Base-by-base conservation (phyloP, 2,329 filamentous ascomycete species). In the Bipolaris gigantea region DNA sequence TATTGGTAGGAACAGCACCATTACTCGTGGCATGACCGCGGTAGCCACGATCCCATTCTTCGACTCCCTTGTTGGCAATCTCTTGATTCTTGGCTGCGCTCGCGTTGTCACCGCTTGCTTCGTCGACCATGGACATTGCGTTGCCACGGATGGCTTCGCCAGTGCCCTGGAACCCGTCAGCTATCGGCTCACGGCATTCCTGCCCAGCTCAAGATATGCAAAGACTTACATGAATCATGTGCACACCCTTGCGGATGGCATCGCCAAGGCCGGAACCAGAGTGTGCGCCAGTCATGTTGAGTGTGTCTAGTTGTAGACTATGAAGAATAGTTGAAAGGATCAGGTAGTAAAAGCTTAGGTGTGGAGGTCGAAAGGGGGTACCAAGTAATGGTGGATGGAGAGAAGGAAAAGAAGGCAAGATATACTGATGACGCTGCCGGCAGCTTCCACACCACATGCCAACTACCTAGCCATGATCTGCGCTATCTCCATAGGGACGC, bases 61-160 rank as follows among this genome's bases (percentile, higher is more conserved):
- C 56, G 36, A 69, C 57, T 44, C 74, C 73, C 10, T 65, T 64
- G 13, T 64, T 60, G 11, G 72, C 69, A 38, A 74, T 70, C 8
- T 60, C 63, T 48, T 70, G 51, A 50, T 74, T 65, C 53, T 65
- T 72, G n/a, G 59, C 60, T 39, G 65, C 64, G 42, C 63, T 54
- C 8, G 63, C 53, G 35, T 59, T 65, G 54, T 71, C 71, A 19
- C 71, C 71, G 13, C 65, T 55, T 4, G 70, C 72, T 16, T 60
- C 61, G 49, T 76, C 74, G 39, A 71, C 62, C 27, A 68, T 63
- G 4, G 71, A 67, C 48, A 75, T 74, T 52, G 74, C 58, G 42
- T 73, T 72, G 40, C 73, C 74, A 5, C 74, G 72, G 48, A 76
- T 67, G 15, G 70, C 71, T 57, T 76, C 73, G 39, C 74, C 74